phyloP scores from a whole-genome alignment of 2,329 filamentous ascomycete genomes.

The Ophioceras dolichostomum region DNA sequence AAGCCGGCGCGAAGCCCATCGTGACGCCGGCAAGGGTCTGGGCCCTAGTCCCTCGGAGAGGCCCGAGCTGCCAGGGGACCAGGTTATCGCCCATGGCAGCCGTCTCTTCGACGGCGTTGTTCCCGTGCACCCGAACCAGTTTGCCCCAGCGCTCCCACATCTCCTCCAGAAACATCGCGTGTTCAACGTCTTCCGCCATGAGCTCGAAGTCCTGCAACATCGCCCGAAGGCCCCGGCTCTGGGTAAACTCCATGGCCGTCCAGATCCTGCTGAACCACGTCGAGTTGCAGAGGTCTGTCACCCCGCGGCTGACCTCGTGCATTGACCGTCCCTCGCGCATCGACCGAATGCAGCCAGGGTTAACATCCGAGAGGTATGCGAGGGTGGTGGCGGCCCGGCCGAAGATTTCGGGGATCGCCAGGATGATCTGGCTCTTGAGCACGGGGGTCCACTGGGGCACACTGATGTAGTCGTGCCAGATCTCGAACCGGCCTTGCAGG shows the following conservation, averaged over 20 bases:
- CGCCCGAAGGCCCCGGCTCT: conserved; percentile 4
- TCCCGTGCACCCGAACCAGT: not conserved
- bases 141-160: conserved; percentile 1
- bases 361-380: conserved; percentile 4
- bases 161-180: conserved; percentile 1
- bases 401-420: conserved; percentile 4
- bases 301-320: conserved; percentile 3
- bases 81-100: not conserved
- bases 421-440: conserved; percentile 4
- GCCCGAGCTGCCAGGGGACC: not conserved
- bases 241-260: conserved; percentile 10
- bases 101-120: not conserved
- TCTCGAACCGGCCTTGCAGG: conserved; percentile 8
- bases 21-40: not conserved
- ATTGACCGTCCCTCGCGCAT: not conserved
- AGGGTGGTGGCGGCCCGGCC: conserved; percentile 4
- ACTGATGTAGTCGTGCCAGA: conserved; percentile 11
- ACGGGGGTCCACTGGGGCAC: conserved; percentile 6
- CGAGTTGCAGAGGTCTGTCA: conserved; percentile 8
- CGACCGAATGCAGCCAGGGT: not conserved
- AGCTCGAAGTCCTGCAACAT: conserved; percentile 6
- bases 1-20: conserved; percentile 2
- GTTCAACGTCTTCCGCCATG: not conserved
- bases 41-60: too few relatives aligned
- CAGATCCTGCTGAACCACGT: conserved; percentile 9